These are phyloP conservation scores for Exophiala aquamarina DNA, from an alignment of 2,329 filamentous ascomycete genomes.

Conservation along the genomic window DNA sequence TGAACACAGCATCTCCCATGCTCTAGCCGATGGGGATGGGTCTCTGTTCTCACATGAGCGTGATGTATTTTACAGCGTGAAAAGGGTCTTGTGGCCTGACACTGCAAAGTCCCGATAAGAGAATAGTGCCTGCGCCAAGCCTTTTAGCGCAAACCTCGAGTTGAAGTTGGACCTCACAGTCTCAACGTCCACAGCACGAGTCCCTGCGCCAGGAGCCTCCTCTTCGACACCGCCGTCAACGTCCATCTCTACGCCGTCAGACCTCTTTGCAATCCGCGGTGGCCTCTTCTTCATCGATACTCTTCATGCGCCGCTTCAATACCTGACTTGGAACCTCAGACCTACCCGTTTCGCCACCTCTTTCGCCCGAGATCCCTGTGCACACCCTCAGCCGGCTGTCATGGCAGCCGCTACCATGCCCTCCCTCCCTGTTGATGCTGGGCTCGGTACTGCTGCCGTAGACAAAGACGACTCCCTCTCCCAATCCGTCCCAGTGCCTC, in stretches of 20 bases:
- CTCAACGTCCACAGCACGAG: slow-evolving; percentile 8
- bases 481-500: slow-evolving; percentile 15
- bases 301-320: neutral
- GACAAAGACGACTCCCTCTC: slow-evolving; percentile 13
- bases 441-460: slow-evolving; percentile 13
- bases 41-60: too few relatives aligned
- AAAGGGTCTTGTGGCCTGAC: too few relatives aligned
- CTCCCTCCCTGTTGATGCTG: slow-evolving; percentile 24
- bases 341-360: neutral
- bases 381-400: slow-evolving; percentile 14
- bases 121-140: too few relatives aligned
- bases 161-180: neutral
- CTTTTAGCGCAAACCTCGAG: too few relatives aligned
- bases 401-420: slow-evolving; percentile 29
- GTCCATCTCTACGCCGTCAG: slow-evolving; percentile 8
- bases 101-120: too few relatives aligned
- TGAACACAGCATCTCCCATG: too few relatives aligned
- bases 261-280: slow-evolving; percentile 5
- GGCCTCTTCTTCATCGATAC: too few relatives aligned
- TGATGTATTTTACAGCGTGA: too few relatives aligned
- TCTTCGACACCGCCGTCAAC: too few relatives aligned
- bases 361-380: neutral
- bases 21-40: too few relatives aligned
- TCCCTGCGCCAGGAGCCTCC: slow-evolving; percentile 5
- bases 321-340: neutral